Base-by-base conservation (phyloP, 2,329 filamentous ascomycete species). In the Fonsecaea erecta region DNA sequence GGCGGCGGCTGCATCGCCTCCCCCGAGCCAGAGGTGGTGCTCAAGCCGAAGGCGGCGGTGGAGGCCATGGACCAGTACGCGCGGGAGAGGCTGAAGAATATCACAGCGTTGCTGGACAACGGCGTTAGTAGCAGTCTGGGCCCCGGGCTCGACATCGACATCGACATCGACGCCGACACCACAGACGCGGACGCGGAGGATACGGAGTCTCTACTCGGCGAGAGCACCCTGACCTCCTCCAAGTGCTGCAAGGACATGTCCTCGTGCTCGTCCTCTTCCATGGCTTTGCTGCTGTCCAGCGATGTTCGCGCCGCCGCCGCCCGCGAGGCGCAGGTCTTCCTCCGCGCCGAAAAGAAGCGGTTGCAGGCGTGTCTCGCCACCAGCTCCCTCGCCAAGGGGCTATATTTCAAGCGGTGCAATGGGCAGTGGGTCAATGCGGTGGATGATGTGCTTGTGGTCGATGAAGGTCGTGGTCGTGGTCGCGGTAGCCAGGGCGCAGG, bases 381-480 rank as follows among this genome's bases (percentile, higher is more conserved):
- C n/a, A 60, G 57, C 58, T 18, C 43, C 12, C 55, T 64, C 9
- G 52, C 61, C 40, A 68, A 70, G 28, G 63, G 43, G 1, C 2
- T 65, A 28, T 70, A 68, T 52, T 62, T 65, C 18, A 64, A 66
- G 55, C 54, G 66, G n/a, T 70, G 68, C n/a, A 68, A 68, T 48
- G 66, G 68, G 21, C 46, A 57, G 30, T 70, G 60, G 37, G 43
- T 60, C 35, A 69, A 65, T 34, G 59, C 46, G 5, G 26, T 69
- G 18, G 62, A 46, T 16, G 54, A 65, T 37, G 43, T 60, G 43
- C 43, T 48, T 24, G 43, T 48, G 18, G 43, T 9, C 43, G 21
- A 12, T n/a, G n/a, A n/a, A n/a, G n/a, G n/a, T n/a, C n/a, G n/a
- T n/a, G n/a, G n/a, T n/a, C n/a, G n/a, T n/a, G n/a, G n/a, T n/a